Base-by-base conservation (phyloP, 495 filamentous ascomycete genomes). In the Physcia stellaris region DNA sequence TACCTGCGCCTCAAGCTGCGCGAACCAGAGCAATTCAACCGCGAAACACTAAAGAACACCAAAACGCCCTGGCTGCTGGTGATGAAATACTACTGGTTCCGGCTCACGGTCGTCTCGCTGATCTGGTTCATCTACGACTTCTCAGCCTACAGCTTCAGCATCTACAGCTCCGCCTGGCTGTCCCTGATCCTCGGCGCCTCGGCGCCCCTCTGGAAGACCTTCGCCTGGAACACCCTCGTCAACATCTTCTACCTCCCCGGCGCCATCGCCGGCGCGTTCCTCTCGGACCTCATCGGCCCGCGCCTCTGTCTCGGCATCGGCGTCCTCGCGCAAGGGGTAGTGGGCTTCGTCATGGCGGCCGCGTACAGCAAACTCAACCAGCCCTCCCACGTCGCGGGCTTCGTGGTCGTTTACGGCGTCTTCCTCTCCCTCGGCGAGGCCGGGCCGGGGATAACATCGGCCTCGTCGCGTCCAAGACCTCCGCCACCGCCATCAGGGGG, bases 111-210 rank as follows among this genome's bases (percentile, higher is more conserved):
- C 11, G 80, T 93, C 32, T 79, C 71, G 39, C 42, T 80, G 18
- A 86, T 95, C 55, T 95, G 87, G 87, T 93, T 92, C 58, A 70
- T 92, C 48, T 94, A 93, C 53, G 82, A 94, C 61, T 88, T 88
- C 49, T 79, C 74, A 0, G 58, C 76, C 16, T 94, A 90, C 54
- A 75, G 77, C 10, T 90, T 90, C 60, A 63, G 71, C 38, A 82
- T 87, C 46, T 90, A 86, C 57, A 80, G 78, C 0, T 74, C 75
- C 6, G 61, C 70, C 5, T 86, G 83, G 60, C 51, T 93, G 13
- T 42, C 53, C 13, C 77, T 80, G 46, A 78, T 93, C 38, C 64
- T 79, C 12, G 69, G 66, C 3, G 42, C 53, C 6, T 39, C 42
- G 9, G 63, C 71, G 3, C 67, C 78, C 4, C 57, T 92, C 19